These are phyloP conservation scores for Gossypium rotundifolium DNA, from an alignment of 345 rosid genomes.

Conservation along the genomic window DNA sequence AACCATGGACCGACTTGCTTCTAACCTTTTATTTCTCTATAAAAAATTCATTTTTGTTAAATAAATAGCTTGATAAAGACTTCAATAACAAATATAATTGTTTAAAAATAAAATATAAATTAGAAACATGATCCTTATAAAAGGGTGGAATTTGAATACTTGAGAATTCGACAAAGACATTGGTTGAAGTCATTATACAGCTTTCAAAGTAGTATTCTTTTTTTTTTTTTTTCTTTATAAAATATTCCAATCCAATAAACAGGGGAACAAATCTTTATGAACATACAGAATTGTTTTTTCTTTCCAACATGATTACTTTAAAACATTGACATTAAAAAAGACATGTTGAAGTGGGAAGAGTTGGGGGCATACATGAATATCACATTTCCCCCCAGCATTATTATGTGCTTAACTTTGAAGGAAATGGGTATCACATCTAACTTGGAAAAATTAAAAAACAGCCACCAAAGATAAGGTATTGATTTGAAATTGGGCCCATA, in stretches of 20 bases:
- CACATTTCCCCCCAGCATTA: not conserved
- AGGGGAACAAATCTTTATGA: not conserved
- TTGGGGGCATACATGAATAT: not conserved
- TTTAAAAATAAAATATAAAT: no score
- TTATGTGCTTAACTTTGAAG: constrained; percentile 5
- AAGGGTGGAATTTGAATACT: no score
- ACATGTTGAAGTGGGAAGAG: constrained; percentile 5
- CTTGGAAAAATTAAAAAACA: not conserved
- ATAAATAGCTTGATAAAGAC: not conserved
- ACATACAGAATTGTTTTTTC: not conserved
- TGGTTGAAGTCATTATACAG: no score
- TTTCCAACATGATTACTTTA: not conserved
- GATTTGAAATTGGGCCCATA: constrained; percentile 14
- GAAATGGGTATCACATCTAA: constrained; percentile 8
- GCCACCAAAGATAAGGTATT: not conserved
- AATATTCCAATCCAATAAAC: not conserved
- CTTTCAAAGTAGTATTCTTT: not conserved
- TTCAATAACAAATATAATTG: no score
- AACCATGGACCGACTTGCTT: not conserved
- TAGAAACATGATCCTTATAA: no score
- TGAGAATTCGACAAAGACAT: not conserved
- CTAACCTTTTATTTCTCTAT: not conserved
- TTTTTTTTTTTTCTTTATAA: not conserved
- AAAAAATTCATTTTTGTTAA: not conserved
- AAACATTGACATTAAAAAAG: not conserved